Conservation (phyloP, 805 yeast species). For the Sugiyamaella americana region DNA sequence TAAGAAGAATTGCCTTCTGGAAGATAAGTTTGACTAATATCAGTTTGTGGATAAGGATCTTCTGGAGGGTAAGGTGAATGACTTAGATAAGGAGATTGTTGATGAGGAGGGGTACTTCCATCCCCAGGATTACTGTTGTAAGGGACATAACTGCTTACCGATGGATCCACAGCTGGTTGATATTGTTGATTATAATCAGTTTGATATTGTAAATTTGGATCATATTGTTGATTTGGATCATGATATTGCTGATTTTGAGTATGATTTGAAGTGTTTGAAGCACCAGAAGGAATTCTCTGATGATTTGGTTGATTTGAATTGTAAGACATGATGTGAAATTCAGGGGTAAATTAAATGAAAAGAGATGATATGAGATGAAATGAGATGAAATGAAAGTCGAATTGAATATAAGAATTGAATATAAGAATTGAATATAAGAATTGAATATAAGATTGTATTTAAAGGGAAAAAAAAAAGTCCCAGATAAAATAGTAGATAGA, state of each 20-base stretch:
- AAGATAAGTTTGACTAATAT: neutral
- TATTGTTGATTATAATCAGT: neutral
- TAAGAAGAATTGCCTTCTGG: slow-evolving; percentile 11
- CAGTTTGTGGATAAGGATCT: neutral
- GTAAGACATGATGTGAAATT: neutral
- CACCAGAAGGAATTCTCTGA: too few species aligned
- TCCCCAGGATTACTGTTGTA: slow-evolving; percentile 2
- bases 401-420: neutral
- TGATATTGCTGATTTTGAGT: neutral
- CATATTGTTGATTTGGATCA: neutral
- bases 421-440: neutral
- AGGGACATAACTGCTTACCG: slow-evolving; percentile 7
- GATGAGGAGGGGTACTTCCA: neutral
- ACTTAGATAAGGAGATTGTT: slow-evolving; percentile 1
- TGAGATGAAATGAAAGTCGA: neutral
- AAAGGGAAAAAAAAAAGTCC: neutral
- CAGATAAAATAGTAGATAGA: too few species aligned
- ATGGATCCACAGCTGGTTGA: neutral
- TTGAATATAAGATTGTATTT: neutral
- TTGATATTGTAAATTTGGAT: neutral
- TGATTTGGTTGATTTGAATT: neutral
- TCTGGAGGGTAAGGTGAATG: too few species aligned
- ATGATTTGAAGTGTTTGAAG: neutral
- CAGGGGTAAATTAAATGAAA: too few species aligned
- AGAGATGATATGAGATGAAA: neutral